Evolutionary conservation across 148 eudicot species (phyloP).

Genomic region (Oxyria digyna): DNA sequence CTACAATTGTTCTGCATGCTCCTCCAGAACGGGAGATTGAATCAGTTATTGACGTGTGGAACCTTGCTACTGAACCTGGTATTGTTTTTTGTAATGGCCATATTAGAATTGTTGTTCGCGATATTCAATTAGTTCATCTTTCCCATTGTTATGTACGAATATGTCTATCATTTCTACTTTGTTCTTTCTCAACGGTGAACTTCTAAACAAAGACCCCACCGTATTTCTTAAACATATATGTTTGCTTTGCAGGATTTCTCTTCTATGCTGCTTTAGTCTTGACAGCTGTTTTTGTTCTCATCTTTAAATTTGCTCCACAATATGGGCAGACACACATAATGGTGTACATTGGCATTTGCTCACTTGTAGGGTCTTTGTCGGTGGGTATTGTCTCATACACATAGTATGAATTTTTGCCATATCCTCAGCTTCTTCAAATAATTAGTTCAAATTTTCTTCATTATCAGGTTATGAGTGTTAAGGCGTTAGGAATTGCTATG

Average conservation of each 20-base stretch:
- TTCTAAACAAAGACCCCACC: background rate
- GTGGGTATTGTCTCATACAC: slow-evolving; percentile 23
- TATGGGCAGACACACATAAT: slow-evolving; percentile 78
- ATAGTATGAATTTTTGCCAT: background rate
- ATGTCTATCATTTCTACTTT: background rate
- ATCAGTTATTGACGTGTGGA: slow-evolving; percentile 69
- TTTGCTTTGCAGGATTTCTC: slow-evolving; percentile 48
- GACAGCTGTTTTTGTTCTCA: slow-evolving; percentile 43
- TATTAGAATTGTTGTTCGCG: background rate
- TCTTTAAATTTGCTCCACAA: slow-evolving; percentile 47
- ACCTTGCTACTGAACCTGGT: slow-evolving; percentile 87
- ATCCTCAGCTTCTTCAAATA: background rate
- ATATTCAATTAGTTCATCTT: background rate
- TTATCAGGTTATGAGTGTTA: slow-evolving; percentile 81
- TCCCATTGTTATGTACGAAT: background rate
- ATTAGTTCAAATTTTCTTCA: background rate
- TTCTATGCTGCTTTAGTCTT: slow-evolving; percentile 52
- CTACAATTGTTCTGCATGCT: slow-evolving; percentile 74
- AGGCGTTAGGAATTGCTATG: slow-evolving; percentile 74
- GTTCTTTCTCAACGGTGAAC: background rate
- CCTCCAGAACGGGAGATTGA: slow-evolving; percentile 64
- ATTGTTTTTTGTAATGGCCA: background rate
- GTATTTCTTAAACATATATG: background rate
- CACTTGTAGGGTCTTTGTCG: slow-evolving; percentile 70
- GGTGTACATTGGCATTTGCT: slow-evolving; percentile 79